Percentiles rank a stretch among this genome's conserved stretches.
phyloP scores from a whole-genome alignment of 2,329 filamentous ascomycete genomes.

The Xylariaceae sp. region DNA sequence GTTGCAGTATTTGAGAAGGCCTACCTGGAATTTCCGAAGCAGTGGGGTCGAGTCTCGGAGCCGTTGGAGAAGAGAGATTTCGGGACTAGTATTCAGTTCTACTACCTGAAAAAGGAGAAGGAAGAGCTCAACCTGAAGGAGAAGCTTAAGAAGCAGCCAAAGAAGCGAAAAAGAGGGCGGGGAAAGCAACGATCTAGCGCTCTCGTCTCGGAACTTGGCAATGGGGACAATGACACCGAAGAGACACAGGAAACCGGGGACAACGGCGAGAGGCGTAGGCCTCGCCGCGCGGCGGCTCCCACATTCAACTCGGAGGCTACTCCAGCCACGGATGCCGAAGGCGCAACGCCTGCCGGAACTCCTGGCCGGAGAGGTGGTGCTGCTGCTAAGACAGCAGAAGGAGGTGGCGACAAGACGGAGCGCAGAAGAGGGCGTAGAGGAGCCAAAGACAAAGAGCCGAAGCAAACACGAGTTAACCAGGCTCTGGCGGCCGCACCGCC shows the following conservation, averaged over 20 bases:
- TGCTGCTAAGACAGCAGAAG: constrained; percentile 32
- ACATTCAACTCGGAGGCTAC: constrained; percentile 62
- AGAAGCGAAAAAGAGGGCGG: constrained; percentile 49
- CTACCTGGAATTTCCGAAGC: constrained; percentile 71
- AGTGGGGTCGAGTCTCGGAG: constrained; percentile 72
- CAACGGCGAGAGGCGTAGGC: constrained; percentile 52
- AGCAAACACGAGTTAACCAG: constrained; percentile 33
- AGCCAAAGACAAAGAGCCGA: constrained; percentile 30
- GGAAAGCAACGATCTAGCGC: constrained; percentile 55
- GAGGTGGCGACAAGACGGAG: constrained; percentile 36
- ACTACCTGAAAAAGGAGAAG: constrained; percentile 76
- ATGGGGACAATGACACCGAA: constrained; percentile 48
- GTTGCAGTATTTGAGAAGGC: constrained; percentile 62
- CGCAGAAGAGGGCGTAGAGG: constrained; percentile 34
- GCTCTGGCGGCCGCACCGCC: constrained; percentile 40
- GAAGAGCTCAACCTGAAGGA: constrained; percentile 70
- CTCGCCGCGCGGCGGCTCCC: constrained; percentile 60
- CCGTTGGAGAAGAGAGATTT: constrained; percentile 61
- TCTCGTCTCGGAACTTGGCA: constrained; percentile 60
- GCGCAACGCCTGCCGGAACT: constrained; percentile 48
- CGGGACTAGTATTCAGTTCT: constrained; percentile 76
- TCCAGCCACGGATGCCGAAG: constrained; percentile 51
- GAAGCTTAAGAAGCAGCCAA: constrained; percentile 59
- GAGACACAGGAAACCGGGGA: constrained; percentile 50
- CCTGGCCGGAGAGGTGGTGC: constrained; percentile 43